A percentile compares a stretch with the other conserved stretches of the same genome.
These are phyloP conservation scores for Suhomyces taliae DNA, from an alignment of 1,139 yeast species.

Conservation along the genomic window DNA sequence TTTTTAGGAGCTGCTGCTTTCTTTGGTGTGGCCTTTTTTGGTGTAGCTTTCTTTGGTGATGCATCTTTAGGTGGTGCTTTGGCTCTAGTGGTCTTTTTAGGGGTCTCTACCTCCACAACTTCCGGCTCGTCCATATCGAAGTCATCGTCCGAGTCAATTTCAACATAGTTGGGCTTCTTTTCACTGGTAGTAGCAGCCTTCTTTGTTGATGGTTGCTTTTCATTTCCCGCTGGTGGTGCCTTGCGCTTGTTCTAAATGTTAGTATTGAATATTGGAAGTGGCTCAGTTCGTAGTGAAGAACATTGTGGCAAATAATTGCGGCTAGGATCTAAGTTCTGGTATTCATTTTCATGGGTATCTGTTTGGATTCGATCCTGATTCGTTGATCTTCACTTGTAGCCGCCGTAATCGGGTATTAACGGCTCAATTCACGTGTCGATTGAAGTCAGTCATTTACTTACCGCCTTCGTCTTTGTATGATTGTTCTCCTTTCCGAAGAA, in stretches of 20 bases:
- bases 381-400: background rate
- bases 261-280: background rate
- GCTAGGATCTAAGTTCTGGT: too few species aligned
- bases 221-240: constrained; percentile 1
- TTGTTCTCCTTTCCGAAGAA: constrained; percentile 11
- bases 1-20: background rate
- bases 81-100: constrained; percentile 8
- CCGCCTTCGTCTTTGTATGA: background rate
- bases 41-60: background rate
- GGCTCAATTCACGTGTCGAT: background rate
- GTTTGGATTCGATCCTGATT: too few species aligned
- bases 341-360: too few species aligned
- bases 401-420: background rate
- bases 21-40: background rate
- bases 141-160: constrained; percentile 22
- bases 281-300: too few species aligned
- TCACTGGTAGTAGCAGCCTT: constrained; percentile 4
- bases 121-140: constrained; percentile 9
- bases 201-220: background rate
- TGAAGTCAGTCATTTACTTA: background rate
- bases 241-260: constrained; percentile 8
- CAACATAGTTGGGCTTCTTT: constrained; percentile 9
- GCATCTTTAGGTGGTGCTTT: constrained; percentile 6
- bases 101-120: constrained; percentile 4
- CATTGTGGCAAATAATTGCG: too few species aligned